Conservation (phyloP, 768 basidiomycete genomes). For the Calocera viscosa region DNA sequence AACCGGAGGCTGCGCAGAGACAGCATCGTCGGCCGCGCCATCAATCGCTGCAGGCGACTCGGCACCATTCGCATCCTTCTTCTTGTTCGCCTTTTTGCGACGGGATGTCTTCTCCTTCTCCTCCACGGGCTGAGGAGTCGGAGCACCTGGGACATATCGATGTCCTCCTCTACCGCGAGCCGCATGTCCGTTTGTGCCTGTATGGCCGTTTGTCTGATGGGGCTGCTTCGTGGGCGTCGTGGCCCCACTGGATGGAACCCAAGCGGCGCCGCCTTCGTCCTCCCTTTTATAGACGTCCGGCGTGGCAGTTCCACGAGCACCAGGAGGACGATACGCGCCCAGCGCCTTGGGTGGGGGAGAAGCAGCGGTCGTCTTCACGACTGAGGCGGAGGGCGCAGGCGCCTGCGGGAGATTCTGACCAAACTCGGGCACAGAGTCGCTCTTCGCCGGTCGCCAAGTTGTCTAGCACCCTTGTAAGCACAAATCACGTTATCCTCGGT, state of each 20-base stretch:
- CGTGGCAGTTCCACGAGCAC: constrained; percentile 78
- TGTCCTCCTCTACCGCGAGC: constrained; percentile 30
- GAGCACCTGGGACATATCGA: constrained; percentile 65
- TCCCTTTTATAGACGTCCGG: constrained; percentile 83
- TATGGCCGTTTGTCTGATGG: constrained; percentile 27
- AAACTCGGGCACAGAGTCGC: constrained; percentile 57
- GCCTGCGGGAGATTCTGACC: constrained; percentile 51
- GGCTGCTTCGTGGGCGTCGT: constrained; percentile 36
- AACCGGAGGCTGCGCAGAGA: neutral
- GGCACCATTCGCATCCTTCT: constrained; percentile 36
- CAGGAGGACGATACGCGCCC: constrained; percentile 88
- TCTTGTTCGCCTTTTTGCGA: constrained; percentile 45
- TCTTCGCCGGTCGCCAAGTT: constrained; percentile 63
- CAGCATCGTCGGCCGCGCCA: constrained; percentile 11
- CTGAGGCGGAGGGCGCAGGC: constrained; percentile 48
- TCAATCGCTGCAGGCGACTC: constrained; percentile 9
- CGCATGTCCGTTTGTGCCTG: constrained; percentile 18
- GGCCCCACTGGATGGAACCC: constrained; percentile 34
- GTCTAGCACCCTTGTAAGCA: constrained; percentile 22
- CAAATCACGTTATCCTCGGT: neutral
- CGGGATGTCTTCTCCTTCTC: constrained; percentile 28
- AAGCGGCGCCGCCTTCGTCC: constrained; percentile 67
- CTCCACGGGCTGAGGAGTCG: constrained; percentile 35
- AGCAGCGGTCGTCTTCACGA: constrained; percentile 34
- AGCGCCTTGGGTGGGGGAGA: constrained; percentile 50